Evolutionary conservation across 2,329 filamentous ascomycete species (phyloP).

Genomic region (Fonsecaea erecta): DNA sequence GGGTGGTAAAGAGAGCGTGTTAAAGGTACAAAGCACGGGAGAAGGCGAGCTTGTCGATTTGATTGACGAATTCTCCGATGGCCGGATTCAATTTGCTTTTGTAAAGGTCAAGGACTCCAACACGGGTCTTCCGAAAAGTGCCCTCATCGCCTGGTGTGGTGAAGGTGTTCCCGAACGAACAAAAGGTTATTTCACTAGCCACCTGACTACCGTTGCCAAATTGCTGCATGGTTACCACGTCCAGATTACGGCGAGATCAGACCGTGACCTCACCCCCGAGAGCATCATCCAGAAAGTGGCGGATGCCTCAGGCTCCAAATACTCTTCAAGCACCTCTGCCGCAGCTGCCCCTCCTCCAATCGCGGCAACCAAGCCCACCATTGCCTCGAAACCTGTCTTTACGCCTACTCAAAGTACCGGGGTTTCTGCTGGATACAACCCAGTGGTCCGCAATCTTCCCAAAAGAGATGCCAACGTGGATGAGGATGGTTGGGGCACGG

Average conservation of each 20-base stretch:
- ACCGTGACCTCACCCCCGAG: constrained; percentile 84
- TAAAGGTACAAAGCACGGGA: constrained; percentile 92
- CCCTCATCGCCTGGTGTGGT: constrained; percentile 95
- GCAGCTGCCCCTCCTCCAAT: constrained; percentile 59
- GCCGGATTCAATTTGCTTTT: constrained; percentile 94
- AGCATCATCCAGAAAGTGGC: constrained; percentile 89
- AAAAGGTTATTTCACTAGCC: constrained; percentile 97
- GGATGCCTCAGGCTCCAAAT: constrained; percentile 93
- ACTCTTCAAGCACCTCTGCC: constrained; percentile 70
- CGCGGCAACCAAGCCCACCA: constrained; percentile 60
- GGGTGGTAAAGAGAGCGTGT: constrained; percentile 84
- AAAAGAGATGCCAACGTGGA: constrained; percentile 63
- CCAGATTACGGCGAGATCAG: constrained; percentile 92
- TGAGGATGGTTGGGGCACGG: constrained; percentile 89
- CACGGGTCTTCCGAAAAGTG: constrained; percentile 83
- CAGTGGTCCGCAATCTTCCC: constrained; percentile 56
- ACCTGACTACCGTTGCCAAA: constrained; percentile 86
- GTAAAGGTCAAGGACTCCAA: constrained; percentile 97
- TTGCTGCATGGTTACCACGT: constrained; percentile 96
- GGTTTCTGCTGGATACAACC: constrained; percentile 64
- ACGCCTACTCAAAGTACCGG: constrained; percentile 72
- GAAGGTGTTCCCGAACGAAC: constrained; percentile 97
- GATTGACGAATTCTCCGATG: constrained; percentile 95
- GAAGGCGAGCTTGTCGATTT: constrained; percentile 90
- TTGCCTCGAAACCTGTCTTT: constrained; percentile 89